Evolutionary conservation across 768 basidiomycete species (phyloP).

Genomic region (Gloeostereum incarnatum): DNA sequence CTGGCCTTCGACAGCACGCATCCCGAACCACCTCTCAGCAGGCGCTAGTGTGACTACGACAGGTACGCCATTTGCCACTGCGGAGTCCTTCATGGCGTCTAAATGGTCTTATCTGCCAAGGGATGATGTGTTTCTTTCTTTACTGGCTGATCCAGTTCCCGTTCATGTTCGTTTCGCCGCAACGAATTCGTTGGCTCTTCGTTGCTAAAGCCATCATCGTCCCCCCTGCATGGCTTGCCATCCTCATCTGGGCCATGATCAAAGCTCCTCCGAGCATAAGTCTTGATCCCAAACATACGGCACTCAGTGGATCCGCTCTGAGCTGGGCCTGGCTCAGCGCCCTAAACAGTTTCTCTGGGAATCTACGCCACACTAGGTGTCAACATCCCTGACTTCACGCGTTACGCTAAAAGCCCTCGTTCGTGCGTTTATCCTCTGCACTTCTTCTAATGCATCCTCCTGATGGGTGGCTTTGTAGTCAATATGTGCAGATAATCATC

Average conservation of each 20-base stretch:
- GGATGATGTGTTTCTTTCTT: constrained; percentile 68
- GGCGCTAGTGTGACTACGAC: constrained; percentile 54
- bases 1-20: constrained; percentile 59
- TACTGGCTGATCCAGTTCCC: constrained; percentile 76
- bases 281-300: constrained; percentile 42
- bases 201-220: constrained; percentile 58
- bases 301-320: constrained; percentile 40
- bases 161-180: constrained; percentile 68
- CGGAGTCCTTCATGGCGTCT: neutral
- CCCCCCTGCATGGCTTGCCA: constrained; percentile 55
- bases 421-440: constrained; percentile 9
- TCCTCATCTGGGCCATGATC: constrained; percentile 75
- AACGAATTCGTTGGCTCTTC: constrained; percentile 72
- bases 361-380: constrained; percentile 65
- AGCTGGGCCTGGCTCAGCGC: constrained; percentile 77
- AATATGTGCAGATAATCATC: constrained; percentile 66
- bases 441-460: neutral
- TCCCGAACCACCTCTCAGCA: constrained; percentile 56
- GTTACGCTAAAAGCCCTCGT: neutral
- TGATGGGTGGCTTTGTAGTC: constrained; percentile 25
- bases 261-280: constrained; percentile 55
- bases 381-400: constrained; percentile 82
- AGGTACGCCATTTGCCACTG: constrained; percentile 27
- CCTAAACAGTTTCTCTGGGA: constrained; percentile 69
- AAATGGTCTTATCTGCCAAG: constrained; percentile 19